These are phyloP conservation scores for Russula dissimulans DNA, from an alignment of 768 basidiomycete species.

Conservation along the genomic window DNA sequence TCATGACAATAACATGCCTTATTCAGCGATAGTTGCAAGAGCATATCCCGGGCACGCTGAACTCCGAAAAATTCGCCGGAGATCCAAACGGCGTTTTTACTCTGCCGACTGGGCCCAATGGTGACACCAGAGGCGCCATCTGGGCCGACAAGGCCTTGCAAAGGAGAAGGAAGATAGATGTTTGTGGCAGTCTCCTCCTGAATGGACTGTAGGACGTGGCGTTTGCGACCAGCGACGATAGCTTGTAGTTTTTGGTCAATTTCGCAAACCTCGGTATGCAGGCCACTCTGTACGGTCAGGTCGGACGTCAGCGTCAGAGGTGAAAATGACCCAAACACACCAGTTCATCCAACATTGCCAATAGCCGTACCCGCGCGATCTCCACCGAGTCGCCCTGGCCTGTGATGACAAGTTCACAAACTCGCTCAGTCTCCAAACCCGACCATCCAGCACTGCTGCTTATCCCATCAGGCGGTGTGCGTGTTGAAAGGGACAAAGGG, in stretches of 20 bases:
- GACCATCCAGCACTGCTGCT: constrained; percentile 73
- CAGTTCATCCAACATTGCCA: constrained; percentile 93
- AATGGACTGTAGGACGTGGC: constrained; percentile 77
- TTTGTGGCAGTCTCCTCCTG: constrained; percentile 97
- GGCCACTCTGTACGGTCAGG: constrained; percentile 52
- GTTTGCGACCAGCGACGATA: constrained; percentile 85
- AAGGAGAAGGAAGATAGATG: constrained; percentile 86
- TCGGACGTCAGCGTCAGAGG: neutral
- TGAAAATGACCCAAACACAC: constrained; percentile 38
- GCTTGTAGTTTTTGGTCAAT: constrained; percentile 92
- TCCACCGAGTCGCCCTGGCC: constrained; percentile 86
- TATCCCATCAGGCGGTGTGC: constrained; percentile 70
- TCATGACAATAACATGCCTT: constrained; percentile 47
- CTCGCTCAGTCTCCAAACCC: constrained; percentile 88
- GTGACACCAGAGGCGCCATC: constrained; percentile 39
- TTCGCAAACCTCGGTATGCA: constrained; percentile 86
- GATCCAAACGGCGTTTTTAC: constrained; percentile 82
- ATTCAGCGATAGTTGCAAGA: constrained; percentile 75
- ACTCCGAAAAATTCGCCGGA: constrained; percentile 97
- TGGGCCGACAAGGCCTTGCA: constrained; percentile 76
- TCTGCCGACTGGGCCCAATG: constrained; percentile 40
- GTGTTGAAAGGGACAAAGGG: constrained; percentile 60
- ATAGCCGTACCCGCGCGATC: constrained; percentile 77
- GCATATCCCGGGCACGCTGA: constrained; percentile 90
- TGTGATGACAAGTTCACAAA: constrained; percentile 87